Evolutionary conservation across 371 early-diverging fungal genomes (phyloP).

Genomic region (Syncephalis plumigaleata): DNA sequence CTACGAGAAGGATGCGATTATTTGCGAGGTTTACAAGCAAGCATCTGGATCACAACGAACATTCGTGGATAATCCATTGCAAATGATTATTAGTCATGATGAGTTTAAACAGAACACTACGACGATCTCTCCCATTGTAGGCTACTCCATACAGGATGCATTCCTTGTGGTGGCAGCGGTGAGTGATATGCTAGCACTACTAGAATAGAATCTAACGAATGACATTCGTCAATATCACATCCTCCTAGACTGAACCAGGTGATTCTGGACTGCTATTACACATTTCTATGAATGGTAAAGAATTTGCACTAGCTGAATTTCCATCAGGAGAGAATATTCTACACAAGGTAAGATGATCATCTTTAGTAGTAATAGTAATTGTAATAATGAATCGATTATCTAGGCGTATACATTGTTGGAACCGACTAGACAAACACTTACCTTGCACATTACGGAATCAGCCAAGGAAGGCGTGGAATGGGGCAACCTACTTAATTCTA

Average conservation of each 20-base stretch:
- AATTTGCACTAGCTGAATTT: slow-evolving; percentile 55
- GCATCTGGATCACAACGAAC: slow-evolving; percentile 35
- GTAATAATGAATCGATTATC: background rate
- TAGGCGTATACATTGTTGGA: slow-evolving; percentile 70
- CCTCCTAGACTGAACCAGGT: slow-evolving; percentile 29
- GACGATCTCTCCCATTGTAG: slow-evolving; percentile 43
- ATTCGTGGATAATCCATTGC: slow-evolving; percentile 19
- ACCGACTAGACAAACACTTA: slow-evolving; percentile 45
- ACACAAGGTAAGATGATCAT: no score
- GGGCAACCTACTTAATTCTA: slow-evolving; percentile 72
- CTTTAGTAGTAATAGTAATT: background rate
- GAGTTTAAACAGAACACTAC: slow-evolving; percentile 28
- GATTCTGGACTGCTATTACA: slow-evolving; percentile 31
- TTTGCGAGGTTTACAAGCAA: slow-evolving; percentile 47
- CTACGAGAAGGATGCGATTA: slow-evolving; percentile 27
- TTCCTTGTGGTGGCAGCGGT: slow-evolving; percentile 45
- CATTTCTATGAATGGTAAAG: slow-evolving; percentile 52
- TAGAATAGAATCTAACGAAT: no score
- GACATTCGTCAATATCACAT: no score
- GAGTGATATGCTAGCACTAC: no score
- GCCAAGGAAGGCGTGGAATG: slow-evolving; percentile 38
- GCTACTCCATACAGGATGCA: slow-evolving; percentile 57
- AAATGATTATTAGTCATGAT: slow-evolving; percentile 30
- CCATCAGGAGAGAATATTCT: slow-evolving; percentile 16
- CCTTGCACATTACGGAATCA: slow-evolving; percentile 54